These are phyloP conservation scores for Clavariopsis aquatica DNA, from an alignment of 495 filamentous ascomycete genomes.

Conservation along the genomic window DNA sequence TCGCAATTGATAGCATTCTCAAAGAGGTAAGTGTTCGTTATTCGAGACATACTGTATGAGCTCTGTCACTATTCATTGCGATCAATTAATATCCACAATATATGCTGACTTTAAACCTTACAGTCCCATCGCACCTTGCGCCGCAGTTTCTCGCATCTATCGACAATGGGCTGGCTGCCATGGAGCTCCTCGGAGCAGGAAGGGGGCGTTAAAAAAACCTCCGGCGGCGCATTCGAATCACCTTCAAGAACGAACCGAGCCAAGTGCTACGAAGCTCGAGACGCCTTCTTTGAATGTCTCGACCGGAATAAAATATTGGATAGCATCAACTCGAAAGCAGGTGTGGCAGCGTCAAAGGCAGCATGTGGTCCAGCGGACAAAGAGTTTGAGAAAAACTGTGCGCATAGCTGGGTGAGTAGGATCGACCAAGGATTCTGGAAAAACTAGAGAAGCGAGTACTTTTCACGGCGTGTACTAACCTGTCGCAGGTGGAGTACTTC, in stretches of 20 bases:
- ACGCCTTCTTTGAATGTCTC: constrained; percentile 82
- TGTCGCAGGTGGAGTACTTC: constrained; percentile 85
- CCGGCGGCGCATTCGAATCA: constrained; percentile 66
- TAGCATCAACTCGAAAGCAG: constrained; percentile 70
- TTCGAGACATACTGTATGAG: not conserved
- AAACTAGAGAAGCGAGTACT: not conserved
- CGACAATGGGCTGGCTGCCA: constrained; percentile 40
- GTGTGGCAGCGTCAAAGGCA: constrained; percentile 53
- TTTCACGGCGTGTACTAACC: not conserved
- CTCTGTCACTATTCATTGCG: not conserved
- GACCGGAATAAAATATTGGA: constrained; percentile 81
- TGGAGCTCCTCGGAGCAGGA: constrained; percentile 31
- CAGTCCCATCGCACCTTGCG: constrained; percentile 12
- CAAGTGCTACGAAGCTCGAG: constrained; percentile 83
- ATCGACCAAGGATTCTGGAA: not conserved
- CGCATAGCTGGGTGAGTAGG: constrained; percentile 71
- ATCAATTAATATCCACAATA: not conserved
- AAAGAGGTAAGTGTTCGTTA: not conserved
- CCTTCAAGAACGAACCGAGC: constrained; percentile 76
- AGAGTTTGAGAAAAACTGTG: constrained; percentile 75
- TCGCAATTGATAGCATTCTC: not conserved
- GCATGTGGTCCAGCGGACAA: constrained; percentile 65
- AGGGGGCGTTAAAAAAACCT: constrained; percentile 43
- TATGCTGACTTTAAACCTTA: not conserved
- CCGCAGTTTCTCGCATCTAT: constrained; percentile 13